These are phyloP conservation scores for Pseudoperonospora humuli DNA, from an alignment of 352 stramenopile species.

Conservation along the genomic window DNA sequence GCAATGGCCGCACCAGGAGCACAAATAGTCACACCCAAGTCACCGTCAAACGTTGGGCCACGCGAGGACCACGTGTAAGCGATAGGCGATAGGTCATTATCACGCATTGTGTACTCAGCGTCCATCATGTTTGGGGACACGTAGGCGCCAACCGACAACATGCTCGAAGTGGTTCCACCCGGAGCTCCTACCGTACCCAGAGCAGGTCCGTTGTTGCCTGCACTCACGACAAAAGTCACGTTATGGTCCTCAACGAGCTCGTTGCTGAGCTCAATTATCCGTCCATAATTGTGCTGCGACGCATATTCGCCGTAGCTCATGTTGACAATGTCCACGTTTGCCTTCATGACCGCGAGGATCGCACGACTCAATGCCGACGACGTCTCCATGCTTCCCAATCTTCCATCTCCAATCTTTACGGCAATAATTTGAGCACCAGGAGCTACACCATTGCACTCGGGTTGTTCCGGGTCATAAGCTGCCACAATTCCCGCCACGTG, in stretches of 20 bases:
- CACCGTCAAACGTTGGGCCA: constrained; percentile 89
- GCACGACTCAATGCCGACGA: constrained; percentile 81
- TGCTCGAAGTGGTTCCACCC: constrained; percentile 78
- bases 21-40: constrained; percentile 87
- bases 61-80: constrained; percentile 91
- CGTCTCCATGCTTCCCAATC: constrained; percentile 93
- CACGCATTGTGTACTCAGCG: constrained; percentile 84
- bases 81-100: constrained; percentile 50
- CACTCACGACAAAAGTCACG: constrained; percentile 90
- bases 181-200: constrained; percentile 90
- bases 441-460: constrained; percentile 89
- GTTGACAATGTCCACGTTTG: constrained; percentile 93
- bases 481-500: constrained; percentile 94
- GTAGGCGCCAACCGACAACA: constrained; percentile 92
- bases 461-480: constrained; percentile 81
- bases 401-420: constrained; percentile 93
- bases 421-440: constrained; percentile 89
- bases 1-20: constrained; percentile 93
- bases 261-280: constrained; percentile 83
- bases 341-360: constrained; percentile 82
- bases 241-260: constrained; percentile 89
- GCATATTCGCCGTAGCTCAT: constrained; percentile 95
- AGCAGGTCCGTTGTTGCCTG: constrained; percentile 94
- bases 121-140: constrained; percentile 94
- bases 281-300: constrained; percentile 79